These are phyloP conservation scores for Ceratocystis papillata DNA, from an alignment of 2,329 filamentous ascomycete species.

Conservation along the genomic window DNA sequence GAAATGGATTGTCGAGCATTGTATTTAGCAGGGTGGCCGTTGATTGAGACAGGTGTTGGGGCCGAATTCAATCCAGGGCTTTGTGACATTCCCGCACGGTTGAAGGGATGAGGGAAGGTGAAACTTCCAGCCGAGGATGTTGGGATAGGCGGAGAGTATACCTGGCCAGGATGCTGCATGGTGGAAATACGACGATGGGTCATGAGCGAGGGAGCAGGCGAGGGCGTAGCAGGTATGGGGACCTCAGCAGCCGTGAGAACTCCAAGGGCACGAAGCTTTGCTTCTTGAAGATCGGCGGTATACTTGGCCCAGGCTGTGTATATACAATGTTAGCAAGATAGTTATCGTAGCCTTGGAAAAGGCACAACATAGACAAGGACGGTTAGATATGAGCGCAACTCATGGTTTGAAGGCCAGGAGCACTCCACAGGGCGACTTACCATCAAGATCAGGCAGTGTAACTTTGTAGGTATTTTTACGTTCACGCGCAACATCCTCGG, in stretches of 20 bases:
- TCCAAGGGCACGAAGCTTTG: conserved; percentile 82
- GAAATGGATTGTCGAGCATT: conserved; percentile 65
- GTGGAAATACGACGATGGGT: conserved; percentile 38
- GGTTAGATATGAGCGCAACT: not conserved
- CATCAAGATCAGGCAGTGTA: conserved; percentile 57
- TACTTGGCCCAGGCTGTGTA: conserved; percentile 57
- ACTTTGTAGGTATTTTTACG: conserved; percentile 49
- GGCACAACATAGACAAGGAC: not conserved
- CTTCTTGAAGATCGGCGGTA: conserved; percentile 71
- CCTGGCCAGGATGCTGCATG: conserved; percentile 60
- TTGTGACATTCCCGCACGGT: conserved; percentile 48
- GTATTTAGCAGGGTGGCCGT: conserved; percentile 46
- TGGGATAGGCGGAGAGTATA: conserved; percentile 75
- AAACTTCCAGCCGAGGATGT: conserved; percentile 49
- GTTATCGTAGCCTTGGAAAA: not conserved
- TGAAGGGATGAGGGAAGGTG: conserved; percentile 49
- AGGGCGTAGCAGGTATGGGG: conserved; percentile 38
- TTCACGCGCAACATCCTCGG: conserved; percentile 48
- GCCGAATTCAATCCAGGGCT: conserved; percentile 55
- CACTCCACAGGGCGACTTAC: conserved; percentile 31
- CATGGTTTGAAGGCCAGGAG: not conserved
- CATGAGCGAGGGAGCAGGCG: conserved; percentile 18
- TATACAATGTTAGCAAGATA: conserved; percentile 15
- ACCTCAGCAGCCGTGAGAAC: conserved; percentile 72
- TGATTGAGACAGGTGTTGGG: conserved; percentile 62